Conservation (phyloP, 1,284 basidiomycete species). For the Marasmius tenuissimus region DNA sequence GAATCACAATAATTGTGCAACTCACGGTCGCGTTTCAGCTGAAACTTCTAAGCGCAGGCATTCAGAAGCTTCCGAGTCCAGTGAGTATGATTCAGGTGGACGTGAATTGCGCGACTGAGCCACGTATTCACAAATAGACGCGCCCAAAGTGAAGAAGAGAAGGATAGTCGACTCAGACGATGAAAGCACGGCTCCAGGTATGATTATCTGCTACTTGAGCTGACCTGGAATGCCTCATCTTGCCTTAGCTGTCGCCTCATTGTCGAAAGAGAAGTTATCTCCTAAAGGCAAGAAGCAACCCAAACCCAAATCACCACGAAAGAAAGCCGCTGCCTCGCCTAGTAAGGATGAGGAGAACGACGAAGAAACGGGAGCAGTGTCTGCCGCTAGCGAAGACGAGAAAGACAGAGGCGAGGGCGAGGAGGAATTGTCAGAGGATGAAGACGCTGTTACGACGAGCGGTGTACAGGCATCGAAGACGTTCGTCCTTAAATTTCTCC, state of each 20-base stretch:
- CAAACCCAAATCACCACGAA: slow-evolving; percentile 12
- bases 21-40: slow-evolving; percentile 16
- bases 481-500: slow-evolving; percentile 38
- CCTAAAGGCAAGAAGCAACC: slow-evolving; percentile 20
- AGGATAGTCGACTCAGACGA: slow-evolving; percentile 68
- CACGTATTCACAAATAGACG: slow-evolving; percentile 16
- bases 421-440: slow-evolving; percentile 54
- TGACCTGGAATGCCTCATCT: neutral
- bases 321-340: slow-evolving; percentile 23
- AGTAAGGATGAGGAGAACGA: slow-evolving; percentile 40
- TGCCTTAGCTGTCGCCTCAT: neutral
- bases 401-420: slow-evolving; percentile 20
- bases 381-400: slow-evolving; percentile 6
- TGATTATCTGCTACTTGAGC: neutral
- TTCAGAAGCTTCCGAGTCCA: slow-evolving; percentile 13
- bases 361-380: slow-evolving; percentile 25
- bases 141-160: slow-evolving; percentile 50
- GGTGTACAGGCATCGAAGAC: slow-evolving; percentile 54
- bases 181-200: slow-evolving; percentile 37
- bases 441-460: slow-evolving; percentile 36
- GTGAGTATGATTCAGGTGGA: slow-evolving; percentile 21
- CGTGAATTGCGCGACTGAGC: neutral
- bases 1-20: neutral
- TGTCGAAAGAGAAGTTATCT: slow-evolving; percentile 15
- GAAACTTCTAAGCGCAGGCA: slow-evolving; percentile 43